Conservation (phyloP, 2,329 filamentous ascomycete species). For the Talaromyces funiculosus region DNA sequence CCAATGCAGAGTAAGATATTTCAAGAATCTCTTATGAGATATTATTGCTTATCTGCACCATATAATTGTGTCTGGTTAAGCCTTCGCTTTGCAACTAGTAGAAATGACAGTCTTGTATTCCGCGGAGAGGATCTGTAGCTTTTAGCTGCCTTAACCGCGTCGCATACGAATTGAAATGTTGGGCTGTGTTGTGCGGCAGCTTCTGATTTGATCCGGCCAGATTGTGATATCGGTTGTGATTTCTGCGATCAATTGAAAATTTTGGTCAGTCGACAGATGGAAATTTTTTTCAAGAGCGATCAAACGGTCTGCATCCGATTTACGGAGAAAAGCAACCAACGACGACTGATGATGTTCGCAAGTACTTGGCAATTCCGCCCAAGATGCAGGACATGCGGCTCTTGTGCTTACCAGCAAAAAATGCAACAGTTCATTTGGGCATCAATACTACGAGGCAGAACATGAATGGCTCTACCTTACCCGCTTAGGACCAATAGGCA, state of each 20-base stretch:
- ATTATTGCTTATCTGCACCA: not conserved
- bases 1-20: not conserved
- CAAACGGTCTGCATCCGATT: not conserved
- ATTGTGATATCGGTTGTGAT: not conserved
- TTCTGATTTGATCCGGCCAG: not conserved
- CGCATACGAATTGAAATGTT: not conserved
- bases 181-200: not conserved
- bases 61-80: not conserved
- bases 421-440: not conserved
- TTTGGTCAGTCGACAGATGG: not conserved
- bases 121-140: not conserved
- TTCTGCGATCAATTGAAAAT: not conserved
- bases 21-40: not conserved
- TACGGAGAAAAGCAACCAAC: not conserved
- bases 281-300: not conserved
- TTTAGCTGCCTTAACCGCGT: not conserved
- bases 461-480: not conserved
- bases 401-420: not conserved
- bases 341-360: not conserved
- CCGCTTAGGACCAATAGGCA: not conserved
- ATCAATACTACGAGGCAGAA: not conserved
- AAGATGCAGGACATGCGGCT: not conserved
- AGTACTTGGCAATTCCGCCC: not conserved
- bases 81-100: not conserved
- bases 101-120: not conserved